A percentile compares a stretch with the other conserved stretches of the same genome.
phyloP scores from a whole-genome alignment of 2,329 filamentous ascomycete species.

The Leptosphaerulina australis region DNA sequence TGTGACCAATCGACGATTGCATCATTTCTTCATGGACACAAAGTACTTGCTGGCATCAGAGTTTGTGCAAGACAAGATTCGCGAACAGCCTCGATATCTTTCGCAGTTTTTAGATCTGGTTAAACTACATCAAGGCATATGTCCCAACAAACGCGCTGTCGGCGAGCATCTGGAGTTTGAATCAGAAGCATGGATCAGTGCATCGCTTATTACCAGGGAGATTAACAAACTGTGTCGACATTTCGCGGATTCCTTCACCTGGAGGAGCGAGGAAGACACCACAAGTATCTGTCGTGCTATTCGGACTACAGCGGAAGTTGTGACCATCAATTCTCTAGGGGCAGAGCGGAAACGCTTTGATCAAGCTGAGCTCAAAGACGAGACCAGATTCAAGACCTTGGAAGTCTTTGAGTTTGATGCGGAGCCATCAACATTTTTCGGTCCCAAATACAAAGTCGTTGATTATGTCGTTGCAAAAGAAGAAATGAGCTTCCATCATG shows the following conservation, averaged over 20 bases:
- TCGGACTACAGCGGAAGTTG: slow-evolving; percentile 75
- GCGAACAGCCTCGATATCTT: slow-evolving; percentile 83
- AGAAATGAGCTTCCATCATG: slow-evolving; percentile 95
- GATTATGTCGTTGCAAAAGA: slow-evolving; percentile 88
- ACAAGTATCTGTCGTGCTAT: slow-evolving; percentile 72
- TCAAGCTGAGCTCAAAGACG: slow-evolving; percentile 85
- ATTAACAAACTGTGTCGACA: slow-evolving; percentile 91
- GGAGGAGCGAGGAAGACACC: slow-evolving; percentile 68
- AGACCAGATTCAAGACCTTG: slow-evolving; percentile 80
- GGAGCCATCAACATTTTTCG: slow-evolving; percentile 35
- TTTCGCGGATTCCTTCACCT: slow-evolving; percentile 83
- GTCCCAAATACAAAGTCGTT: slow-evolving; percentile 65
- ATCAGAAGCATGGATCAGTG: slow-evolving; percentile 96
- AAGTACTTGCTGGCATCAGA: slow-evolving; percentile 88
- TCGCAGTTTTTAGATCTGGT: slow-evolving; percentile 94
- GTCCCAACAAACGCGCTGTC: slow-evolving; percentile 87
- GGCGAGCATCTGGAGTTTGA: slow-evolving; percentile 98
- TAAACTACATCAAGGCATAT: slow-evolving; percentile 96
- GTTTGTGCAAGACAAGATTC: slow-evolving; percentile 83
- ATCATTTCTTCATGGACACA: slow-evolving; percentile 95
- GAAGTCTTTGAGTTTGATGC: slow-evolving; percentile 79
- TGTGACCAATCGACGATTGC: slow-evolving; percentile 92
- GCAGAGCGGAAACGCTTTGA: slow-evolving; percentile 86
- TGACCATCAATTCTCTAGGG: slow-evolving; percentile 88
- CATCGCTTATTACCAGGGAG: slow-evolving; percentile 90